A percentile compares a stretch with the other conserved stretches of the same genome.
These are phyloP conservation scores for Colletotrichum spinosum DNA, from an alignment of 2,329 filamentous ascomycete species.

Conservation along the genomic window DNA sequence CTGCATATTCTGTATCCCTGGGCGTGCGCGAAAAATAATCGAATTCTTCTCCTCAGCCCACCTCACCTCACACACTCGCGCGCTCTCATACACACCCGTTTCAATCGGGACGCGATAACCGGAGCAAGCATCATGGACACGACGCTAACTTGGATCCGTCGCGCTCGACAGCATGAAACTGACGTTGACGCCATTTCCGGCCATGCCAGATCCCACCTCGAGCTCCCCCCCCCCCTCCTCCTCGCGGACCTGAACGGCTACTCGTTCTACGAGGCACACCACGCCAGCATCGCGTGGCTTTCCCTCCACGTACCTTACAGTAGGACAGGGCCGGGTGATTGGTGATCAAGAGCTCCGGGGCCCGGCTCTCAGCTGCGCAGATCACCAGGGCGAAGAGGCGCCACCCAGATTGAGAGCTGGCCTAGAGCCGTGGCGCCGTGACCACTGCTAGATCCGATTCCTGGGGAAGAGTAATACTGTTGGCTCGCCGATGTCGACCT, in stretches of 20 bases:
- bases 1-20: not conserved
- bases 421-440: slow-evolving; percentile 7
- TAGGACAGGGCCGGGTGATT: not conserved
- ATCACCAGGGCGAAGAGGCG: slow-evolving; percentile 15
- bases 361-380: slow-evolving; percentile 15
- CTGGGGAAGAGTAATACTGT: not conserved
- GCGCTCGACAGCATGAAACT: not conserved
- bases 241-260: too few relatives aligned
- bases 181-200: not conserved
- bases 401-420: slow-evolving; percentile 5
- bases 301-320: slow-evolving; percentile 12
- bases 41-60: too few relatives aligned
- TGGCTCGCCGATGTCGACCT: slow-evolving; percentile 9
- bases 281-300: too few relatives aligned
- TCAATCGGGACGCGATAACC: slow-evolving; percentile 10
- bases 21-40: too few relatives aligned
- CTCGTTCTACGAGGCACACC: too few relatives aligned
- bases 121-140: slow-evolving; percentile 6
- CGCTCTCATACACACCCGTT: slow-evolving; percentile 2
- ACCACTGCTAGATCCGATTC: slow-evolving; percentile 19
- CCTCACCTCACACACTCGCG: not conserved
- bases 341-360: too few relatives aligned
- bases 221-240: not conserved
- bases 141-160: too few relatives aligned
- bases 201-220: not conserved